Base-by-base conservation (phyloP, 306 rosid genomes). In the Benincasa hispida region DNA sequence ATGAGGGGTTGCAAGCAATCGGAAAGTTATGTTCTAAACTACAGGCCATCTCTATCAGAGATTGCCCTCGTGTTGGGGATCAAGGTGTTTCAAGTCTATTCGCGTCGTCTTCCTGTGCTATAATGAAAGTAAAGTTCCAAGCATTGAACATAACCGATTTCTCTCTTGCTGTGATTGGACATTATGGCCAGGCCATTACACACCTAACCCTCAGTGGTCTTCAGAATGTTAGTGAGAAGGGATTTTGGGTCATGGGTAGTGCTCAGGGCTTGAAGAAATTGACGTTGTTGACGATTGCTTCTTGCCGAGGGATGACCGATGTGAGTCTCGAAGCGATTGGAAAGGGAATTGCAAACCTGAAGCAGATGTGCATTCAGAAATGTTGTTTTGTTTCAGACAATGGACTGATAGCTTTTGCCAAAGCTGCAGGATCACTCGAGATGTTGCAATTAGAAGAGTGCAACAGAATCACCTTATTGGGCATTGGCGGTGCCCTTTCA, bases 361-460 rank as follows among this genome's bases (percentile, higher is more conserved):
- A 88, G 91, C 98, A 92, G 74, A 86, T 95, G 90, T 86, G 86
- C 87, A 91, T 95, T 63, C 91, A 92, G 67, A 88, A 87, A 84
- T 92, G 96, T 79, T 86, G 90, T 85, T 89, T 90, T 77, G 87
- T 95, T 10, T 90, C 99, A 24, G 93, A 90, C 82, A 48, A 76
- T 45, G 99, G 98, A 79, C 72, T 95, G 50, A 83, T 82, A 17
- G 90, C 87, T 72, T 92, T 95, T 77, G 79, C 93, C 70, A 87
- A 85, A 85, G 80, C 86, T 41, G 96, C 90, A 11, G 82, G 83
- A 27, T 89, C 92, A 18, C 92, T 95, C 17, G 97, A 95, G 89
- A 79, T 85, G 89, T 77, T 95, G 84, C 98, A 95, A 70, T 78
- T 95, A 89, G 99, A 95, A 81, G 99, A 95, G 89, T 95, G 99